Conservation (phyloP, 495 filamentous ascomycete genomes). For the Aspergillus sclerotiicarbonarius region DNA sequence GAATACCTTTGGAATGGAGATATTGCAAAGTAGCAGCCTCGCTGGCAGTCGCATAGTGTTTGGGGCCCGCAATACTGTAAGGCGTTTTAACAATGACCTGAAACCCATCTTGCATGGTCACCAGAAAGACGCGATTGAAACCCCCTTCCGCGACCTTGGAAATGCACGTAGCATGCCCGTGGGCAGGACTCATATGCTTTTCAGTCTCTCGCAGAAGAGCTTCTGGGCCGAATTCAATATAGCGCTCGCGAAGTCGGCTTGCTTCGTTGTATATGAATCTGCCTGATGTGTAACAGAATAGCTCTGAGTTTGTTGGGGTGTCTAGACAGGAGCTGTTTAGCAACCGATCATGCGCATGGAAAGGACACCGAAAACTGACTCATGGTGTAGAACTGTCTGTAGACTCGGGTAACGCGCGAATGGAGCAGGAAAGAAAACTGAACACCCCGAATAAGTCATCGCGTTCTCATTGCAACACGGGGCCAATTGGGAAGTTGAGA, state of each 20-base stretch:
- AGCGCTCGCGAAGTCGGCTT: slow-evolving; percentile 18
- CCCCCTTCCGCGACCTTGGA: slow-evolving; percentile 27
- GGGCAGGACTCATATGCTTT: slow-evolving; percentile 14
- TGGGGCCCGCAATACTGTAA: slow-evolving; percentile 22
- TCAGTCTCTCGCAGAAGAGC: slow-evolving; percentile 18
- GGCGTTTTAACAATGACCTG: slow-evolving; percentile 26
- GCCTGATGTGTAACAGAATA: slow-evolving; percentile 23
- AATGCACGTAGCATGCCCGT: slow-evolving; percentile 16
- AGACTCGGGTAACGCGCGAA: neutral
- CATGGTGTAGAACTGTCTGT: neutral
- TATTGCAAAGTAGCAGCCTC: slow-evolving; percentile 36
- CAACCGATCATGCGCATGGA: neutral
- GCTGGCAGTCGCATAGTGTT: slow-evolving; percentile 28
- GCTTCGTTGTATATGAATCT: slow-evolving; percentile 23
- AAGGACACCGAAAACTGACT: neutral
- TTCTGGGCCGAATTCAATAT: slow-evolving; percentile 20
- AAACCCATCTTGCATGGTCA: slow-evolving; percentile 29
- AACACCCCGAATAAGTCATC: neutral
- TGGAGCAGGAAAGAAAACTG: neutral
- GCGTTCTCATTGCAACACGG: neutral
- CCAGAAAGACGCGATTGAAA: slow-evolving; percentile 27
- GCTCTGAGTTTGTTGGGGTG: neutral
- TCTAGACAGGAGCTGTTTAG: neutral
- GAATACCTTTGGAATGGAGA: slow-evolving; percentile 23
- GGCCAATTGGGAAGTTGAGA: neutral